A percentile compares a stretch with the other conserved stretches of the same genome.
phyloP scores from a whole-genome alignment of 352 stramenopile genomes.

The Phytophthora cactorum region DNA sequence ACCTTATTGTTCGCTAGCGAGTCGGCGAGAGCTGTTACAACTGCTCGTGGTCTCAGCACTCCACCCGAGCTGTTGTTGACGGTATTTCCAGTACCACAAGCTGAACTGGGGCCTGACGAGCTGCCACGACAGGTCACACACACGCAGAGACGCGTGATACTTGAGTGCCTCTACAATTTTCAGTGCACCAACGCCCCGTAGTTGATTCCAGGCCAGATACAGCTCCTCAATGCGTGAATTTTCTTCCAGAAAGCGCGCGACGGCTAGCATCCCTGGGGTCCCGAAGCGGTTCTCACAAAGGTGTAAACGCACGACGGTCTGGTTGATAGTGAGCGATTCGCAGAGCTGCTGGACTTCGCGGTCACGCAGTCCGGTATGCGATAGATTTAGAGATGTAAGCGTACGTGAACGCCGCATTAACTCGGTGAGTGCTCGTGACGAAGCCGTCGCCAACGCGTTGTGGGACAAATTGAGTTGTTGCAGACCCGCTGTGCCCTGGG shows the following conservation, averaged over 20 bases:
- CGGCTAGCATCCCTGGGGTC: conserved; percentile 58
- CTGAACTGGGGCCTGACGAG: conserved; percentile 33
- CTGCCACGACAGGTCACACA: conserved; percentile 77
- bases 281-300: conserved; percentile 81
- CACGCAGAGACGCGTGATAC: conserved; percentile 73
- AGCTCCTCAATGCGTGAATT: conserved; percentile 81
- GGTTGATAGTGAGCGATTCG: conserved; percentile 75
- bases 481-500: conserved; percentile 32
- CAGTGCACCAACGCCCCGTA: conserved; percentile 70
- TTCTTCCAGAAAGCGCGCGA: conserved; percentile 78
- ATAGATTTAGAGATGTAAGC: conserved; percentile 68
- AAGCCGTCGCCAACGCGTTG: conserved; percentile 54
- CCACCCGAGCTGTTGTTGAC: not conserved
- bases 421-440: conserved; percentile 45
- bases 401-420: conserved; percentile 55
- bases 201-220: conserved; percentile 79
- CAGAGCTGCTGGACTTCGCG: conserved; percentile 72
- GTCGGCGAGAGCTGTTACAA: conserved; percentile 63
- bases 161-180: conserved; percentile 78
- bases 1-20: conserved; percentile 83
- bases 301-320: conserved; percentile 65
- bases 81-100: not conserved
- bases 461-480: conserved; percentile 72
- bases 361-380: conserved; percentile 70
- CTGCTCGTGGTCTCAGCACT: conserved; percentile 44